Conservation (phyloP, 2,329 filamentous ascomycete genomes). For the Aspergillaceae sp. region DNA sequence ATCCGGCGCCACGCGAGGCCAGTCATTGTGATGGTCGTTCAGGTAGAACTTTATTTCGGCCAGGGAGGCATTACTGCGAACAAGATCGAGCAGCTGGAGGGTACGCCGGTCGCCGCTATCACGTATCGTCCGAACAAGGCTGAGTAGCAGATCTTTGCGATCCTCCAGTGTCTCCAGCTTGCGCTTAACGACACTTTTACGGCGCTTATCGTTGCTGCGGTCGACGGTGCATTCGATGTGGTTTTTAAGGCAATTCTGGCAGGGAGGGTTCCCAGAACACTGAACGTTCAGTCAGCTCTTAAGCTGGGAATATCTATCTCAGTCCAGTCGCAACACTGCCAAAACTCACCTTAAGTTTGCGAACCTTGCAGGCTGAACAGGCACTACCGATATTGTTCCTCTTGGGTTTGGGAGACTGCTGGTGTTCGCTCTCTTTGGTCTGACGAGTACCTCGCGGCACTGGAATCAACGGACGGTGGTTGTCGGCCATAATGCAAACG, state of each 20-base stretch:
- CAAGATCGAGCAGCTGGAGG: constrained; percentile 16
- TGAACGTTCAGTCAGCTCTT: constrained; percentile 1
- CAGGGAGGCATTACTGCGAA: constrained; percentile 20
- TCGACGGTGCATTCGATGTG: constrained; percentile 16
- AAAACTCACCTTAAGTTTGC: constrained; percentile 17
- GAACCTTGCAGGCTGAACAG: constrained; percentile 16
- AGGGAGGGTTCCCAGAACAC: constrained; percentile 17
- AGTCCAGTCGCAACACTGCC: background rate
- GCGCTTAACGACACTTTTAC: constrained; percentile 12
- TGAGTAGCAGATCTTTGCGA: constrained; percentile 17
- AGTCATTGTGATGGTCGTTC: constrained; percentile 9
- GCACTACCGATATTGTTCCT: constrained; percentile 18
- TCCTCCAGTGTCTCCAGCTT: constrained; percentile 13
- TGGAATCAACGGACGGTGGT: constrained; percentile 10
- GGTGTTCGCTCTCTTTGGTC: constrained; percentile 6
- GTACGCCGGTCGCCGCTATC: constrained; percentile 12
- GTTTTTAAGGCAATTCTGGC: constrained; percentile 15
- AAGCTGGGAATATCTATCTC: background rate
- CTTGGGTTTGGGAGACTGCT: constrained; percentile 1
- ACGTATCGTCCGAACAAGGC: constrained; percentile 15
- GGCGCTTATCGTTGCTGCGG: constrained; percentile 14
- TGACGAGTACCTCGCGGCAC: constrained; percentile 7
- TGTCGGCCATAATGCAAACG: background rate
- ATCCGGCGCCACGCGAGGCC: constrained; percentile 9
- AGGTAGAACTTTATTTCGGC: constrained; percentile 19